Conservation (phyloP, 805 yeast genomes). For the Metschnikowia noctiluminum region DNA sequence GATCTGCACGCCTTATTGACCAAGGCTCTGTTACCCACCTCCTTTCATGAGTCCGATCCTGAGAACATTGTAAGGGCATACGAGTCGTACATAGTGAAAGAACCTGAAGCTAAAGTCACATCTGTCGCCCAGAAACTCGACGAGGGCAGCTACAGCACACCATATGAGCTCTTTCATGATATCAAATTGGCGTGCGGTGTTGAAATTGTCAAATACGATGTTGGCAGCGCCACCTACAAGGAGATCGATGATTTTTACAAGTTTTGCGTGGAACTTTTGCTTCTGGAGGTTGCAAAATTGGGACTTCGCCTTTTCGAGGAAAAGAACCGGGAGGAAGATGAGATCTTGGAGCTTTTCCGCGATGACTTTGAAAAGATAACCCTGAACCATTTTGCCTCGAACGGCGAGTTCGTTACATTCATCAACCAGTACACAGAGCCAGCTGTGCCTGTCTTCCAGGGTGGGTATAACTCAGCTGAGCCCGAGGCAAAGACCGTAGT, state of each 20-base stretch:
- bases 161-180: conserved; percentile 66
- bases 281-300: conserved; percentile 56
- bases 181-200: conserved; percentile 52
- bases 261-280: conserved; percentile 56
- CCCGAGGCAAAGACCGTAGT: conserved; percentile 51
- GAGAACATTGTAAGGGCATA: conserved; percentile 42
- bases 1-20: conserved; percentile 12
- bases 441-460: conserved; percentile 20
- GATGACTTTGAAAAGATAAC: conserved; percentile 63
- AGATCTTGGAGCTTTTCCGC: conserved; percentile 38
- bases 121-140: conserved; percentile 44
- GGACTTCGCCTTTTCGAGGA: conserved; percentile 23
- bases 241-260: conserved; percentile 61
- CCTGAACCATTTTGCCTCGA: conserved; percentile 45
- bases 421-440: conserved; percentile 33
- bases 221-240: conserved; percentile 48
- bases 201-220: conserved; percentile 44
- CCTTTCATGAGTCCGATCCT: conserved; percentile 47
- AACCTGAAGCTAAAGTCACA: conserved; percentile 26
- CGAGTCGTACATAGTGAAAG: conserved; percentile 28
- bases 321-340: conserved; percentile 14
- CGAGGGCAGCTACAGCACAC: conserved; percentile 37
- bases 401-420: conserved; percentile 56
- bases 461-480: conserved; percentile 29
- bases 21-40: conserved; percentile 36